phyloP scores from a whole-genome alignment of 78 protist genomes.

The Guillardia theta region DNA sequence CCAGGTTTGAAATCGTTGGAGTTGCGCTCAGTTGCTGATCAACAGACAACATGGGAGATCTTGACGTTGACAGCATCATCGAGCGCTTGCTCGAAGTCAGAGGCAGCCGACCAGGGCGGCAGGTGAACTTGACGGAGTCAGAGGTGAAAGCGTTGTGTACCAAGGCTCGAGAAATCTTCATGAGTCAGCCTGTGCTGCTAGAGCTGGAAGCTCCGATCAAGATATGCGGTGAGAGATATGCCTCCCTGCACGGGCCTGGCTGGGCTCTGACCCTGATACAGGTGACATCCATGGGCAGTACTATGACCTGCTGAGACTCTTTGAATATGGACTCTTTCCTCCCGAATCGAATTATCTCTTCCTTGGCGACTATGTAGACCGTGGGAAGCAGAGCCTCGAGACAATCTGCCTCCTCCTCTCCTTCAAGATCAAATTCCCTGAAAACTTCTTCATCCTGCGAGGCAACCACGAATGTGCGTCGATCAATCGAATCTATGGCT shows the following conservation, averaged over 20 bases:
- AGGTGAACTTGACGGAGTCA: constrained; percentile 79
- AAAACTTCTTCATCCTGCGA: constrained; percentile 97
- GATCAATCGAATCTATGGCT: constrained; percentile 99
- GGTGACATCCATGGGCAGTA: constrained; percentile 99
- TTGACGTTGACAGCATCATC: constrained; percentile 80
- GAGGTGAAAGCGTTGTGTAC: constrained; percentile 80
- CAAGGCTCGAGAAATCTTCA: constrained; percentile 86
- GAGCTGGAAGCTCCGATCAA: constrained; percentile 96
- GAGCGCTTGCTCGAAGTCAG: constrained; percentile 86
- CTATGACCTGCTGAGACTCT: constrained; percentile 95
- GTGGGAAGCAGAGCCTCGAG: constrained; percentile 97
- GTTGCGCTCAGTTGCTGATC: not conserved
- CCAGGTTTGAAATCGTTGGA: not conserved
- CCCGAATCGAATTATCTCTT: constrained; percentile 99
- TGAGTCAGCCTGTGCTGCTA: constrained; percentile 91
- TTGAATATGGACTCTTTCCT: constrained; percentile 99
- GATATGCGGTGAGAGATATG: constrained; percentile 87
- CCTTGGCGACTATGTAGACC: constrained; percentile 97
- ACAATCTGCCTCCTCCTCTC: constrained; percentile 97
- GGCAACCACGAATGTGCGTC: constrained; percentile 99
- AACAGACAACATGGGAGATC: not conserved
- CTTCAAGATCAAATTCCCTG: constrained; percentile 99
- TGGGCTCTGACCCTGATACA: not conserved
- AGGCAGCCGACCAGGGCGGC: constrained; percentile 85
- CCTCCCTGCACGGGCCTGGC: no score